Evolutionary conservation across 2,329 filamentous ascomycete genomes (phyloP).

Genomic region (Botrytis hyacinthi): DNA sequence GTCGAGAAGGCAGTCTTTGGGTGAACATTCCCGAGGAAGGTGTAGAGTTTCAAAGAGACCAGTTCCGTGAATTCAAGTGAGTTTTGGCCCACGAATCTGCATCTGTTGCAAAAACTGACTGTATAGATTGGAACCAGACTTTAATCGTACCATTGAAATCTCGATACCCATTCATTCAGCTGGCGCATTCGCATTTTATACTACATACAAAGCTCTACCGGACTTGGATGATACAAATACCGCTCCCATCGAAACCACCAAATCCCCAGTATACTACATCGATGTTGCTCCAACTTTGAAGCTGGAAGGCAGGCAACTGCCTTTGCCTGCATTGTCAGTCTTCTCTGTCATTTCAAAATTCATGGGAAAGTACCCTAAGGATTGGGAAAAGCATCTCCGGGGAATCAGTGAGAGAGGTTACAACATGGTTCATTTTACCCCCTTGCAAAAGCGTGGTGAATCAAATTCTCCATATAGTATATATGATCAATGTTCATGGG

Average conservation of each 20-base stretch:
- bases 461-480: slow-evolving; percentile 98
- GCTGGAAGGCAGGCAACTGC: slow-evolving; percentile 71
- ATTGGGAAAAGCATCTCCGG: slow-evolving; percentile 85
- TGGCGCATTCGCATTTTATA: slow-evolving; percentile 92
- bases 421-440: slow-evolving; percentile 99
- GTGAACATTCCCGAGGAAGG: slow-evolving; percentile 86
- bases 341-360: slow-evolving; percentile 97
- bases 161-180: slow-evolving; percentile 80
- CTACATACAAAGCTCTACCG: slow-evolving; percentile 85
- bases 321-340: slow-evolving; percentile 82
- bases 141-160: slow-evolving; percentile 88
- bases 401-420: slow-evolving; percentile 91
- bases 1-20: slow-evolving; percentile 91
- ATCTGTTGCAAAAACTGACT: slow-evolving; percentile 23
- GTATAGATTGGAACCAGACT: slow-evolving; percentile 77
- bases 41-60: slow-evolving; percentile 70
- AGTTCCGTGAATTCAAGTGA: slow-evolving; percentile 88
- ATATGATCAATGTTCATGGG: slow-evolving; percentile 87
- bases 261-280: slow-evolving; percentile 82
- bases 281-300: slow-evolving; percentile 83
- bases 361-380: slow-evolving; percentile 86
- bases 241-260: slow-evolving; percentile 54
- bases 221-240: slow-evolving; percentile 56
- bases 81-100: slow-evolving; percentile 36
- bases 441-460: slow-evolving; percentile 79